These are phyloP conservation scores for Dentipellis fragilis DNA, from an alignment of 768 basidiomycete species.

Conservation along the genomic window DNA sequence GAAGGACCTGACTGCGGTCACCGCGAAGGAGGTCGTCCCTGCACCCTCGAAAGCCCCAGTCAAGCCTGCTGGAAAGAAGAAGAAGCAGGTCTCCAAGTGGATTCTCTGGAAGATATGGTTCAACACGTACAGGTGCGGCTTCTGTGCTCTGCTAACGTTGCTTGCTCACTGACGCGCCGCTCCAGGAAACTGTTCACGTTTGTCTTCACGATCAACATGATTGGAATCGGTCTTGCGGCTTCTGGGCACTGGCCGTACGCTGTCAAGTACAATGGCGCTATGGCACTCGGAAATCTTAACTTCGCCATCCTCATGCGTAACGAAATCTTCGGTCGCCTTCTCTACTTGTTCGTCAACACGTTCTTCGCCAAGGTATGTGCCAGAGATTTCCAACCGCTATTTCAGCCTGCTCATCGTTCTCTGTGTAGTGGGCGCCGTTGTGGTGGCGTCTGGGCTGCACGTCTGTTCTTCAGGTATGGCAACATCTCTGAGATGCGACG, in stretches of 20 bases:
- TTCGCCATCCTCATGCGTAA: conserved; percentile 70
- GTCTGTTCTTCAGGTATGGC: conserved; percentile 52
- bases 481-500: background rate
- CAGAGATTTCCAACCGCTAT: background rate
- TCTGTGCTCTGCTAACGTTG: background rate
- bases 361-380: conserved; percentile 59
- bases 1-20: conserved; percentile 22
- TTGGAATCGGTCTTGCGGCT: conserved; percentile 50
- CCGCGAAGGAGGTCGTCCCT: conserved; percentile 25
- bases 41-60: conserved; percentile 19
- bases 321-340: conserved; percentile 69
- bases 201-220: conserved; percentile 47
- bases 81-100: conserved; percentile 46
- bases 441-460: conserved; percentile 66
- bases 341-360: conserved; percentile 65
- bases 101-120: conserved; percentile 63
- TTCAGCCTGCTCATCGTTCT: background rate
- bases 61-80: conserved; percentile 33
- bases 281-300: conserved; percentile 67
- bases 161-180: background rate
- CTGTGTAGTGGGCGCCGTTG: conserved; percentile 56
- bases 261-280: conserved; percentile 51
- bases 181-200: conserved; percentile 68
- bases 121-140: conserved; percentile 60
- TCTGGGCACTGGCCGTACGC: conserved; percentile 63